phyloP scores from a whole-genome alignment of 2,329 filamentous ascomycete genomes.

The Cladosporium sp. region DNA sequence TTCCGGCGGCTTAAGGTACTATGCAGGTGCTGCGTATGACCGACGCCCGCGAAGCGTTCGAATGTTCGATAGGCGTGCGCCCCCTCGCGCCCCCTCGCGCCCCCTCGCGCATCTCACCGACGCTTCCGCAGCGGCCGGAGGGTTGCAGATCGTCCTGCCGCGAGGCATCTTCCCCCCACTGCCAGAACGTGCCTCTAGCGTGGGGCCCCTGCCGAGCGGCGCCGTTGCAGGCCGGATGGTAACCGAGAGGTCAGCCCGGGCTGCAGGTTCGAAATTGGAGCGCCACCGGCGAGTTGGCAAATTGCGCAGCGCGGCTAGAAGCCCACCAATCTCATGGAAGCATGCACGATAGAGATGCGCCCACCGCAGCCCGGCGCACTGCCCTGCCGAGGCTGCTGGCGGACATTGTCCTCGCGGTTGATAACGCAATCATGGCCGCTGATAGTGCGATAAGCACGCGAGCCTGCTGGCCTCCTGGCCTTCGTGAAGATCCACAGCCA shows the following conservation, averaged over 20 bases:
- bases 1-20: slow-evolving; percentile 10
- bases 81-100: not conserved
- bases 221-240: not conserved
- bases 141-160: slow-evolving; percentile 1
- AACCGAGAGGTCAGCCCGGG: not conserved
- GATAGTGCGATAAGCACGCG: not conserved
- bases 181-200: not conserved
- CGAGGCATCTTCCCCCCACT: not conserved
- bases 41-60: not conserved
- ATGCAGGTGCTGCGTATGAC: slow-evolving; percentile 8
- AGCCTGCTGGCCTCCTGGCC: not conserved
- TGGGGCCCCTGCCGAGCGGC: not conserved
- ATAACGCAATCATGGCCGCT: not conserved
- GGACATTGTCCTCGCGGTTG: too few relatives aligned
- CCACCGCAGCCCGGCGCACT: too few relatives aligned
- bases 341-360: not conserved
- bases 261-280: too few relatives aligned
- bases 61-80: slow-evolving; percentile 6
- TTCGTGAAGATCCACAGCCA: too few relatives aligned
- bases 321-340: not conserved
- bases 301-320: not conserved
- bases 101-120: slow-evolving; percentile 7
- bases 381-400: too few relatives aligned
- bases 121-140: slow-evolving; percentile 1
- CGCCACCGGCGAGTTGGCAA: not conserved